Evolutionary conservation across 768 basidiomycete species (phyloP).

Genomic region (Russula sp.): DNA sequence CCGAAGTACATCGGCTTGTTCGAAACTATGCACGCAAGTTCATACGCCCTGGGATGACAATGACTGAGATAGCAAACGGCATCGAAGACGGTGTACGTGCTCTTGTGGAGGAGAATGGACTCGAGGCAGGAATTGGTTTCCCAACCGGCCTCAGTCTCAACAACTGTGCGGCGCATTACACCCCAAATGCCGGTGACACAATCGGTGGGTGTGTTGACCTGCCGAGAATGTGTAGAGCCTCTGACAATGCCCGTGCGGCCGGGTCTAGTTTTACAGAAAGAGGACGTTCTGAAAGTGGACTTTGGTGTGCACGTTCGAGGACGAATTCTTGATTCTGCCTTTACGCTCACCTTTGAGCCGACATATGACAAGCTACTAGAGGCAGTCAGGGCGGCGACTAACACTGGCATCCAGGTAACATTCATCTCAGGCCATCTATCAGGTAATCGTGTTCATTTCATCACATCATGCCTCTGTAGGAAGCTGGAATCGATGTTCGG

Average conservation of each 20-base stretch:
- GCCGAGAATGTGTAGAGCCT: background rate
- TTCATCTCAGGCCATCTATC: background rate
- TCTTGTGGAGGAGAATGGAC: constrained; percentile 83
- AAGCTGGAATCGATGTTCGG: constrained; percentile 93
- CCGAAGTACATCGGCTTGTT: constrained; percentile 95
- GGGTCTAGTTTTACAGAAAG: constrained; percentile 60
- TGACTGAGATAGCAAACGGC: constrained; percentile 88
- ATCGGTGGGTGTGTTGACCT: constrained; percentile 42
- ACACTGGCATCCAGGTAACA: constrained; percentile 85
- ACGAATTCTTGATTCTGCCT: constrained; percentile 92
- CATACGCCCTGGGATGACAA: constrained; percentile 89
- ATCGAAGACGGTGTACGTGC: constrained; percentile 91
- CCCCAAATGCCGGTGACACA: constrained; percentile 90
- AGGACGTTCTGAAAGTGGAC: constrained; percentile 94
- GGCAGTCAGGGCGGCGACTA: constrained; percentile 91
- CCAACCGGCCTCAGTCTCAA: constrained; percentile 94
- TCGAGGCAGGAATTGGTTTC: constrained; percentile 87
- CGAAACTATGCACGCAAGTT: constrained; percentile 70
- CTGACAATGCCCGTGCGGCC: background rate
- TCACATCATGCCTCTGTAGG: constrained; percentile 37
- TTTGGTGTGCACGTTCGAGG: constrained; percentile 96
- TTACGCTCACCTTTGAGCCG: constrained; percentile 84
- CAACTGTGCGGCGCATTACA: constrained; percentile 93
- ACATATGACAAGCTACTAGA: constrained; percentile 85
- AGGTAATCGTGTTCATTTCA: background rate